phyloP scores from a whole-genome alignment of 805 yeast genomes.

The Wickerhamiella spandovensis region DNA sequence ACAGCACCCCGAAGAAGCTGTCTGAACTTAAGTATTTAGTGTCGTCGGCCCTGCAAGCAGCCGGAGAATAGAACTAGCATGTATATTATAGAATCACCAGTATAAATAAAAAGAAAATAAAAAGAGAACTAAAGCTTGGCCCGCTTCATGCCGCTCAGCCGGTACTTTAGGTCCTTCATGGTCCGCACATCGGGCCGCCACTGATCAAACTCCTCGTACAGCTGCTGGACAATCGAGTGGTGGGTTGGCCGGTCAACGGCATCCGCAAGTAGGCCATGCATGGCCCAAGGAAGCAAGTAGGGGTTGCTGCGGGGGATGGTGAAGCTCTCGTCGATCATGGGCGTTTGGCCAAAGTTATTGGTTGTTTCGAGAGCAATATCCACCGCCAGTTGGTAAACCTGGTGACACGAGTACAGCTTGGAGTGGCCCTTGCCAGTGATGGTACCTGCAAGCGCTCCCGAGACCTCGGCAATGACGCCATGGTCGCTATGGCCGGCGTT shows the following conservation, averaged over 20 bases:
- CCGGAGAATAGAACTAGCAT: not conserved
- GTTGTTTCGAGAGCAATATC: constrained; percentile 65
- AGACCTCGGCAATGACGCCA: constrained; percentile 73
- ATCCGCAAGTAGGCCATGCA: constrained; percentile 47
- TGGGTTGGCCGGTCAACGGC: constrained; percentile 33
- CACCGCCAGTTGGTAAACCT: constrained; percentile 72
- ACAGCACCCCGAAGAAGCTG: not conserved
- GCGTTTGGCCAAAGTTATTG: constrained; percentile 29
- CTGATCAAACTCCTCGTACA: constrained; percentile 57
- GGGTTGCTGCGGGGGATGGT: constrained; percentile 60
- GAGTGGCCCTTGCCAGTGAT: constrained; percentile 95
- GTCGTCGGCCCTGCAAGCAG: not conserved
- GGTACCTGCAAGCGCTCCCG: constrained; percentile 72
- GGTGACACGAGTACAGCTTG: constrained; percentile 67
- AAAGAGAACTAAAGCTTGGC: not conserved
- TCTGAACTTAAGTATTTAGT: not conserved
- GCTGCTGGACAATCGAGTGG: constrained; percentile 37
- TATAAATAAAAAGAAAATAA: not conserved
- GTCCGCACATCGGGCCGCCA: constrained; percentile 85
- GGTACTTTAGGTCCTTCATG: constrained; percentile 69
- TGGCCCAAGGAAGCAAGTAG: constrained; percentile 82
- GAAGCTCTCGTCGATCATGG: constrained; percentile 26
- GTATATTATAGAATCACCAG: not conserved
- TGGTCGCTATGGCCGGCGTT: constrained; percentile 75
- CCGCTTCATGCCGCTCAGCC: constrained; percentile 43